Conservation (phyloP, 192 early-diverging fungal species). For the Geosiphon pyriformis region DNA sequence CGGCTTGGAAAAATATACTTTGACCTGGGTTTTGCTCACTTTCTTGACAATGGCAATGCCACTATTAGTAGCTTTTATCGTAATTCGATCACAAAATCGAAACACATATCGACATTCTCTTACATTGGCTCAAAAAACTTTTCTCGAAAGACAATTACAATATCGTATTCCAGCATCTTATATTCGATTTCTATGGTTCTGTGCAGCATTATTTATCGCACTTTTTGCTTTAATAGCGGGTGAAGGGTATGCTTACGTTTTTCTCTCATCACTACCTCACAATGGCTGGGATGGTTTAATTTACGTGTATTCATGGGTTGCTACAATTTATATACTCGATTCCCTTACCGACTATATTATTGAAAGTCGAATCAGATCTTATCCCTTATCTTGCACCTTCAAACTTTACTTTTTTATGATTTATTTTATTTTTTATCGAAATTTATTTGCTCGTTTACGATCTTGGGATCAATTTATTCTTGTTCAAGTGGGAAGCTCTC, state of each 20-base stretch:
- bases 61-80: conserved; percentile 55
- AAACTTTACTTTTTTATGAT: conserved; percentile 76
- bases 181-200: conserved; percentile 73
- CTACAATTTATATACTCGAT: conserved; percentile 63
- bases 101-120: conserved; percentile 43
- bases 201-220: conserved; percentile 59
- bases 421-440: conserved; percentile 78
- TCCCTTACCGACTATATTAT: conserved; percentile 62
- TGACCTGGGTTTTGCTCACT: conserved; percentile 67
- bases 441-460: conserved; percentile 66
- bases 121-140: conserved; percentile 51
- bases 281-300: conserved; percentile 53
- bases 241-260: conserved; percentile 63
- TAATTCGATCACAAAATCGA: conserved; percentile 43
- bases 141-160: conserved; percentile 40
- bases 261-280: conserved; percentile 51
- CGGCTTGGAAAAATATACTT: conserved; percentile 46
- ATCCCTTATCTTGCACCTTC: conserved; percentile 64
- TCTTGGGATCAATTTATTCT: conserved; percentile 59
- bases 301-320: conserved; percentile 73
- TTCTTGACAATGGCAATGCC: conserved; percentile 72
- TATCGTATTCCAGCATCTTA: conserved; percentile 62
- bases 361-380: conserved; percentile 53
- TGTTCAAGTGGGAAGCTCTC: conserved; percentile 62
- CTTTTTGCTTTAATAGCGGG: conserved; percentile 62